Base-by-base conservation (phyloP, 768 basidiomycete genomes). In the Boletus coccyginus region DNA sequence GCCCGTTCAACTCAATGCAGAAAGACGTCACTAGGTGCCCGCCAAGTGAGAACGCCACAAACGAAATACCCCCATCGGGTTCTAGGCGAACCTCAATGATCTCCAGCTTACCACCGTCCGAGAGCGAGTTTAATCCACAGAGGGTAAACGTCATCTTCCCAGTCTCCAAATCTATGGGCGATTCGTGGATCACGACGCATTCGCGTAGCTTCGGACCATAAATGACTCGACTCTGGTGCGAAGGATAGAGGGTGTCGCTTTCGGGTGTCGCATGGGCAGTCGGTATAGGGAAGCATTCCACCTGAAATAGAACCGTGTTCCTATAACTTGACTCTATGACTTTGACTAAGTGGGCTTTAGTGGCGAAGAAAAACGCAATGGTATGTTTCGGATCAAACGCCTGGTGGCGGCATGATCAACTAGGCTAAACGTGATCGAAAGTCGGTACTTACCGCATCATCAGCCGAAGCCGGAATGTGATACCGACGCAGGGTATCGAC, bases 261-360 rank as follows among this genome's bases (percentile, higher is more conserved):
- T 42, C 57, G 11, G 31, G 21, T 41, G 31, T 35, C 13, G 19
- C 35, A 5, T 31, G 19, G 12, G 29, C 13, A 5, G 5, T 14
- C 5, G 54, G 54, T 11, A 60, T 44, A 16, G 45, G 52, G 32
- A 60, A 62, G 44, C 55, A 60, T 44, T 56, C 58, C 45, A 60
- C 1, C 52, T 45, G 38, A 9, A 52, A 56, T 21, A 16, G 48
- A 32, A 50, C 36, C 24, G 14, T 40, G 21, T 27, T 41, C 5
- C 32, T n/a, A 17, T 19, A 3, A 8, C 19, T 17, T 10, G 12
- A 40, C 31, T 50, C 40, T 12, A 27, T 31, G 13, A 56, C 31
- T 45, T 47, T 62, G n/a, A 60, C 16, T 1, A 53, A 11, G 33
- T 60, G 58, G 5, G 52, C 56, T 41, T 43, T 43, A 3, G 46